Evolutionary conservation across 495 filamentous ascomycete species (phyloP).

Genomic region (Neurospora cerealis): DNA sequence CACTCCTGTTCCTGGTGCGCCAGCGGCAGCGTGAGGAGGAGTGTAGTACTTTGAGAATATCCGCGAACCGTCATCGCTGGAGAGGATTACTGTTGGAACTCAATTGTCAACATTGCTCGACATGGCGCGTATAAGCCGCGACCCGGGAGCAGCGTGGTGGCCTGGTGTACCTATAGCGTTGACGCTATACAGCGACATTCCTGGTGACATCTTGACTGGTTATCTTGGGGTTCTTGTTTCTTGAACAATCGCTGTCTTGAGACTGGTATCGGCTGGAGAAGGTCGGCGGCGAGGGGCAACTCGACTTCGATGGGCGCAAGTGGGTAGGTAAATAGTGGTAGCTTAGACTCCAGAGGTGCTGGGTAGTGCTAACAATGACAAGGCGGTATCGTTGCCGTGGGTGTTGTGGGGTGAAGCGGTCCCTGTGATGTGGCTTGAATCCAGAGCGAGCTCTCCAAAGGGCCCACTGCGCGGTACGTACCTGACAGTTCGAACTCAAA

Average conservation of each 20-base stretch:
- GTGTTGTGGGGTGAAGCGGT: slow-evolving; percentile 16
- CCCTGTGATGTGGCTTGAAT: slow-evolving; percentile 21
- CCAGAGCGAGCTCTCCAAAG: neutral
- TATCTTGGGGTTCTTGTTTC: neutral
- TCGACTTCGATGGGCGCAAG: neutral
- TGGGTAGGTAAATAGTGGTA: neutral
- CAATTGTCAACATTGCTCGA: neutral
- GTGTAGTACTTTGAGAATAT: slow-evolving; percentile 96
- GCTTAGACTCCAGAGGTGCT: neutral
- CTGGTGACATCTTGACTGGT: slow-evolving; percentile 31
- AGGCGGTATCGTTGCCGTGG: neutral
- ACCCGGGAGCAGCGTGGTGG: neutral
- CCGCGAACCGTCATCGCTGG: slow-evolving; percentile 74
- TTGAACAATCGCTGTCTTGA: neutral
- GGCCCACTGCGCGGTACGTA: slow-evolving; percentile 16
- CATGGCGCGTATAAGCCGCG: slow-evolving; percentile 1
- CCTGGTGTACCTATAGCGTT: slow-evolving; percentile 64
- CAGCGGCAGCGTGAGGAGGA: slow-evolving; percentile 63
- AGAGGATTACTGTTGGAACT: slow-evolving; percentile 41
- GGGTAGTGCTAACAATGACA: neutral
- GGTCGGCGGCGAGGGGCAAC: neutral
- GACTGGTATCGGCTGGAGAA: neutral
- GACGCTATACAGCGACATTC: slow-evolving; percentile 81
- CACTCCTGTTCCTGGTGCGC: slow-evolving; percentile 26
- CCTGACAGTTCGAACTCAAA: slow-evolving; percentile 1